These are phyloP conservation scores for Boletellus ananas DNA, from an alignment of 768 basidiomycete species.

Conservation along the genomic window DNA sequence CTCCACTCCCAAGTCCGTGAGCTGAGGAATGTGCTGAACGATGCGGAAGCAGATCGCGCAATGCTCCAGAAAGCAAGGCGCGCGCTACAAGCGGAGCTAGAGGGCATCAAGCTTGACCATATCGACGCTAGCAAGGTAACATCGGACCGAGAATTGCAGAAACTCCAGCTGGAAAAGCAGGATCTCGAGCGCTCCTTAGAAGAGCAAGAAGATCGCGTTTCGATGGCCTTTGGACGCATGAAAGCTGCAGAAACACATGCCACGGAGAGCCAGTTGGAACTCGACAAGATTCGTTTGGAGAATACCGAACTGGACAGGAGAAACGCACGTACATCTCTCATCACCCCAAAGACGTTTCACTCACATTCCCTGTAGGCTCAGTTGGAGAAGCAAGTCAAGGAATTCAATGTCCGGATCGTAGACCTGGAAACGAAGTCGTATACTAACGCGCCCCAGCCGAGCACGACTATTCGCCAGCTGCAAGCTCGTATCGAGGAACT, in stretches of 20 bases:
- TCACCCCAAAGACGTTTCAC: not conserved
- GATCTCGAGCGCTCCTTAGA: slow-evolving; percentile 76
- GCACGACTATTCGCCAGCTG: slow-evolving; percentile 52
- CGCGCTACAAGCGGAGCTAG: slow-evolving; percentile 74
- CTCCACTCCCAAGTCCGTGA: slow-evolving; percentile 86
- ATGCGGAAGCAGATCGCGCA: slow-evolving; percentile 77
- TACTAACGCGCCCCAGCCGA: slow-evolving; percentile 55
- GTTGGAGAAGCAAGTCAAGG: slow-evolving; percentile 83
- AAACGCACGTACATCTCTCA: slow-evolving; percentile 49
- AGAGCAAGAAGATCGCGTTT: slow-evolving; percentile 71
- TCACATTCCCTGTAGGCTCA: slow-evolving; percentile 49
- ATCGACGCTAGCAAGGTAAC: slow-evolving; percentile 67
- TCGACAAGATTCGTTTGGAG: slow-evolving; percentile 73
- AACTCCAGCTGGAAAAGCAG: slow-evolving; percentile 74
- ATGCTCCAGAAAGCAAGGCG: slow-evolving; percentile 80
- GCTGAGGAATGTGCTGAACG: slow-evolving; percentile 74
- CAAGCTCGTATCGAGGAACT: slow-evolving; percentile 75
- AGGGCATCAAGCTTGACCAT: slow-evolving; percentile 73
- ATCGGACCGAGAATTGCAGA: slow-evolving; percentile 71
- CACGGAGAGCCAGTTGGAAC: slow-evolving; percentile 69
- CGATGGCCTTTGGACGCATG: slow-evolving; percentile 70
- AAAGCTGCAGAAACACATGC: slow-evolving; percentile 78
- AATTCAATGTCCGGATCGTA: slow-evolving; percentile 75
- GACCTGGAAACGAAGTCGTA: slow-evolving; percentile 81
- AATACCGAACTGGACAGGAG: slow-evolving; percentile 76